These are phyloP conservation scores for Alternaria burnsii DNA, from an alignment of 2,329 filamentous ascomycete genomes.

Conservation along the genomic window DNA sequence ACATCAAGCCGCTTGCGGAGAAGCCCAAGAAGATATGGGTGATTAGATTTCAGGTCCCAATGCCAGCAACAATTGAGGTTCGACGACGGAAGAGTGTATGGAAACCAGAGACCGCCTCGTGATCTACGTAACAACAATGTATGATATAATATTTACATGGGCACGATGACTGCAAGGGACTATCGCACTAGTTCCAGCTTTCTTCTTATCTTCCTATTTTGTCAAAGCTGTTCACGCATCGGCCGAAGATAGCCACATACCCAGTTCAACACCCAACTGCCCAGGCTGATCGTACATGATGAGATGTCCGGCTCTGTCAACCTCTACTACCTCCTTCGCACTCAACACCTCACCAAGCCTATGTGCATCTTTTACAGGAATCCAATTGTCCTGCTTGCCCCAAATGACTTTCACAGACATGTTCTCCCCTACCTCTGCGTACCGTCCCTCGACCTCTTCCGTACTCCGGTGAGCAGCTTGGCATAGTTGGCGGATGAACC, in stretches of 20 bases:
- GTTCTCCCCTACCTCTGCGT: conserved; percentile 20
- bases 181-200: background rate
- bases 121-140: fast-evolving
- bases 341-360: conserved; percentile 24
- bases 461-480: conserved; percentile 29
- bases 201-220: background rate
- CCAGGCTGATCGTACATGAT: conserved; percentile 30
- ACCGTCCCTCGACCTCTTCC: conserved; percentile 25
- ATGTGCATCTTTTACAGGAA: conserved; percentile 19
- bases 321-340: conserved; percentile 20
- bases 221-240: background rate
- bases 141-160: background rate
- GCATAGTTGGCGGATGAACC: conserved; percentile 31
- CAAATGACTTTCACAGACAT: conserved; percentile 31
- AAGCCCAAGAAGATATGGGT: conserved; percentile 35
- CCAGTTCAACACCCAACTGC: conserved; percentile 27
- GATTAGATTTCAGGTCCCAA: conserved; percentile 16
- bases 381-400: conserved; percentile 31
- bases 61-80: conserved; percentile 15
- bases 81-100: conserved; percentile 20
- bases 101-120: conserved; percentile 5
- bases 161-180: fast-evolving
- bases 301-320: conserved; percentile 28
- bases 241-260: conserved; percentile 18
- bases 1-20: conserved; percentile 40